Percentiles rank a stretch among this genome's conserved stretches.
Conservation (phyloP, 176 grass and related monocot species). For the Bonia amplexicaulis region DNA sequence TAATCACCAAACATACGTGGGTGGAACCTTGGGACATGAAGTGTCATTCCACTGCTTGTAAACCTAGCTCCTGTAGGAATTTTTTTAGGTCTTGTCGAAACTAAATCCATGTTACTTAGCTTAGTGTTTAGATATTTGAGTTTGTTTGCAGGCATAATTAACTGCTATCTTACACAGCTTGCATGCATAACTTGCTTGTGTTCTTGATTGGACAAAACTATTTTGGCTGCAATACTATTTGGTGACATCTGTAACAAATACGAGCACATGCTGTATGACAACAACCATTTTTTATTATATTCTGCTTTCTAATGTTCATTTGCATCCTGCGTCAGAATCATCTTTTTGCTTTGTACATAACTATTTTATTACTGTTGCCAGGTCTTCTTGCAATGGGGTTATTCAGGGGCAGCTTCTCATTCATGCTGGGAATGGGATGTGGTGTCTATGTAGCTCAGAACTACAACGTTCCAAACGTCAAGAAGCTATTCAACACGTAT, state of each 20-base stretch:
- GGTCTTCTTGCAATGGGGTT: slow-evolving; percentile 47
- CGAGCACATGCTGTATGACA: neutral
- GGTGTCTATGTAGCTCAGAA: slow-evolving; percentile 69
- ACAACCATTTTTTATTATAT: neutral
- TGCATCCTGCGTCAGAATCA: neutral
- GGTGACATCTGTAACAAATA: neutral
- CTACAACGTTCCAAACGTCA: slow-evolving; percentile 65
- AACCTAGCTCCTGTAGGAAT: neutral
- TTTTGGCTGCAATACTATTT: slow-evolving; percentile 3
- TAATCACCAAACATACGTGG: neutral
- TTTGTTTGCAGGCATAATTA: neutral
- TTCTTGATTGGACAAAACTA: neutral
- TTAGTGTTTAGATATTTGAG: neutral
- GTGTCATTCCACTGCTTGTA: neutral
- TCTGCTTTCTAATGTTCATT: neutral
- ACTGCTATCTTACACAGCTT: neutral
- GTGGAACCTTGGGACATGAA: neutral
- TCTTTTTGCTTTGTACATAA: neutral
- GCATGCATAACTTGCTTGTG: neutral
- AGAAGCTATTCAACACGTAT: slow-evolving; percentile 59
- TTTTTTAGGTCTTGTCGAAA: neutral
- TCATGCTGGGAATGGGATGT: slow-evolving; percentile 54
- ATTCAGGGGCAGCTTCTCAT: slow-evolving; percentile 57
- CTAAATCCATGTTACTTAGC: neutral
- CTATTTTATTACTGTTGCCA: neutral